Evolutionary conservation across 2,329 filamentous ascomycete species (phyloP).

Genomic region (Colletotrichum camelliae): DNA sequence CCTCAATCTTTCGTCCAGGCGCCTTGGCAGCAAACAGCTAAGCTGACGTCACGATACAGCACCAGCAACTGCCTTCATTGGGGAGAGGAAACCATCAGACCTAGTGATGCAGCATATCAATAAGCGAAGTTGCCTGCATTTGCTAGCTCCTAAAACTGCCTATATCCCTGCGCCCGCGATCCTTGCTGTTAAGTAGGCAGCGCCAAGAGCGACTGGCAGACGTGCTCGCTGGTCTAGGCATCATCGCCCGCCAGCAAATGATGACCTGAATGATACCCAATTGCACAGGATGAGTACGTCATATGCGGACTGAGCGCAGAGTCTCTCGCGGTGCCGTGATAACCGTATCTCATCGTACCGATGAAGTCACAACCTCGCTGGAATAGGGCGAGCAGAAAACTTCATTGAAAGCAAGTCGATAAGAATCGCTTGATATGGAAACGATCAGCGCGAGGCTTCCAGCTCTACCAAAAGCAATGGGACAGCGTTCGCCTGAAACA

Average conservation of each 20-base stretch:
- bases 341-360: too few species aligned
- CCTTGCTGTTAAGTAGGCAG: background rate
- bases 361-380: background rate
- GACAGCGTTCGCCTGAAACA: background rate
- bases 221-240: background rate
- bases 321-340: too few species aligned
- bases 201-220: background rate
- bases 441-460: background rate
- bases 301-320: too few species aligned
- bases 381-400: background rate
- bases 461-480: background rate
- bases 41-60: background rate
- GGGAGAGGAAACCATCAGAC: background rate
- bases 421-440: background rate
- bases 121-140: background rate
- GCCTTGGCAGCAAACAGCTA: background rate
- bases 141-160: background rate
- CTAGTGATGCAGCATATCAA: background rate
- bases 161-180: background rate
- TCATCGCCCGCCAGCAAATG: background rate
- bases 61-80: background rate
- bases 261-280: background rate
- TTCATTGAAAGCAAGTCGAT: background rate
- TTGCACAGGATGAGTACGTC: background rate
- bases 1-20: background rate